These are phyloP conservation scores for Cudoniella acicularis DNA, from an alignment of 495 filamentous ascomycete species.

Conservation along the genomic window DNA sequence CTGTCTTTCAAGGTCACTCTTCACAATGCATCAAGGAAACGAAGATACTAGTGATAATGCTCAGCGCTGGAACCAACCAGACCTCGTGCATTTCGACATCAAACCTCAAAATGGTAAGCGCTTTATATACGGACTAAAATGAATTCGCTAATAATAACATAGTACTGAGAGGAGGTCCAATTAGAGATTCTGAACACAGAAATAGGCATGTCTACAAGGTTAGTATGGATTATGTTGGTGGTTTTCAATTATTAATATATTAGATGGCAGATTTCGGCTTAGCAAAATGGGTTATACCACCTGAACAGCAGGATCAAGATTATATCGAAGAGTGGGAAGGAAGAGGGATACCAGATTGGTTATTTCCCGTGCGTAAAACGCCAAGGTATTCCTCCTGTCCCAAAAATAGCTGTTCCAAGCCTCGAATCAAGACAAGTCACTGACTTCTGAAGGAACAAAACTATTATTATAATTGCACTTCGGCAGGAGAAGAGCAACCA, in stretches of 20 bases:
- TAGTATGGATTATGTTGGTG: background rate
- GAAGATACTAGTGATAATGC: background rate
- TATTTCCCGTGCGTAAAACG: background rate
- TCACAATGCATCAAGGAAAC: background rate
- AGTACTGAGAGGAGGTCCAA: background rate
- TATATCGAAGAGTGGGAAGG: background rate
- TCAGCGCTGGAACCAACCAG: background rate
- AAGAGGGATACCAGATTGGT: background rate
- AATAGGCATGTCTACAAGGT: background rate
- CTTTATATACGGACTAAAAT: background rate
- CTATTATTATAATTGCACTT: too few relatives aligned
- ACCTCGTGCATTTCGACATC: background rate
- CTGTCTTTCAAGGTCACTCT: background rate
- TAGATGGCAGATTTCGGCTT: background rate
- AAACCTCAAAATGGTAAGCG: background rate
- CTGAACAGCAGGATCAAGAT: background rate
- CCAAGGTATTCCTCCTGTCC: background rate
- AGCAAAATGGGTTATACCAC: background rate
- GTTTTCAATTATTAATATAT: background rate
- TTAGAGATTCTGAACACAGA: background rate
- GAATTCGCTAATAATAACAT: background rate
- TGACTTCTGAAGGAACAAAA: background rate
- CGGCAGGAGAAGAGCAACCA: too few relatives aligned
- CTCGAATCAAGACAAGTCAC: too few relatives aligned
- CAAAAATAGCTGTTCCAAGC: background rate